Evolutionary conservation across 2,329 filamentous ascomycete genomes (phyloP).

Genomic region (Paraphaeosphaeria minitans): DNA sequence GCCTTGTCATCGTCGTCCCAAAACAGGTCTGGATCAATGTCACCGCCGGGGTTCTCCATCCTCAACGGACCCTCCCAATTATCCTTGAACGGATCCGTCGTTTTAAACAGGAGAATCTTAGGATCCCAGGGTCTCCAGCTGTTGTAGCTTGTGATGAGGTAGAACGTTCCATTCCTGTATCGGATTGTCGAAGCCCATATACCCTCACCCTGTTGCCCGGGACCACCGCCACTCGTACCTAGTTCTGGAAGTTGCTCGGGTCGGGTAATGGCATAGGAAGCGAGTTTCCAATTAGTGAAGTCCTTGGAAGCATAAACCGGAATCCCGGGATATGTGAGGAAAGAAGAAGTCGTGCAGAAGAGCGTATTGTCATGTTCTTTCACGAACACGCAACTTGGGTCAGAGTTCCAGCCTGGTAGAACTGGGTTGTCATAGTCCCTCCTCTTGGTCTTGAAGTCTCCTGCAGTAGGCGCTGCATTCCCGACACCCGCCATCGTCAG

Average conservation of each 20-base stretch:
- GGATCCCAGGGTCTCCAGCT: background rate
- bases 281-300: constrained; percentile 49
- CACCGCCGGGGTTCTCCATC: constrained; percentile 56
- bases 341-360: constrained; percentile 54
- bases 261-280: constrained; percentile 37
- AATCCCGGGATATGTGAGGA: constrained; percentile 53
- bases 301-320: constrained; percentile 54
- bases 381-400: constrained; percentile 53
- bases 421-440: constrained; percentile 47
- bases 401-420: constrained; percentile 54
- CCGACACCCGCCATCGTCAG: background rate
- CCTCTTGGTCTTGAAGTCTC: background rate
- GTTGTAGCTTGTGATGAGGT: constrained; percentile 37
- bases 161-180: constrained; percentile 46
- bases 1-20: constrained; percentile 59
- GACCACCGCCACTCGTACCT: background rate
- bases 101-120: constrained; percentile 49
- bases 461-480: background rate
- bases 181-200: constrained; percentile 48
- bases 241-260: constrained; percentile 39
- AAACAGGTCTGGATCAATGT: constrained; percentile 55
- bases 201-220: constrained; percentile 23
- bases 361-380: constrained; percentile 41
- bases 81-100: constrained; percentile 49
- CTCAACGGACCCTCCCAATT: constrained; percentile 54